Percentiles rank a stretch among this genome's conserved stretches.
Conservation (phyloP, 768 basidiomycete species). For the Cystobasidium onofrii region DNA sequence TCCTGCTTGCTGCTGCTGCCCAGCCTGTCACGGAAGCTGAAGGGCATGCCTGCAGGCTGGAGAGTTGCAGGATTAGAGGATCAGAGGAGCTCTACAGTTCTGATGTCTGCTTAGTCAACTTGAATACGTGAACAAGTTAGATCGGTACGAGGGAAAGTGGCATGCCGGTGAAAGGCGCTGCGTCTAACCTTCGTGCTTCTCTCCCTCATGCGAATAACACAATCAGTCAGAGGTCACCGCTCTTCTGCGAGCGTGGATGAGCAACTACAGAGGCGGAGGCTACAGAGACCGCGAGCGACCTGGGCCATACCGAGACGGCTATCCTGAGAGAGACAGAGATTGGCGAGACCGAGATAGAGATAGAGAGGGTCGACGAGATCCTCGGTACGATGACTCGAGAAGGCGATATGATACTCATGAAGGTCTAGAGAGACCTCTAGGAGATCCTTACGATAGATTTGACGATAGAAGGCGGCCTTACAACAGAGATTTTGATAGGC, state of each 20-base stretch:
- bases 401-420: slow-evolving; percentile 16
- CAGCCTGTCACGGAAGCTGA: neutral
- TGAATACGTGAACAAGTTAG: no score
- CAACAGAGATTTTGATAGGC: slow-evolving; percentile 6
- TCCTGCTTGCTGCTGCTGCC: slow-evolving; percentile 3
- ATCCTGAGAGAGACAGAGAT: slow-evolving; percentile 2
- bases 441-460: neutral
- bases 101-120: no score
- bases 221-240: neutral
- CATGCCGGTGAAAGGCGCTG: no score
- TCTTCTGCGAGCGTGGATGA: neutral
- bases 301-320: neutral
- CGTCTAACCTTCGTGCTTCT: neutral
- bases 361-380: slow-evolving; percentile 11
- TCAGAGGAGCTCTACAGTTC: no score
- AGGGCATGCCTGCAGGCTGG: neutral
- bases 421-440: slow-evolving; percentile 14
- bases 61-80: no score
- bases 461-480: slow-evolving; percentile 8
- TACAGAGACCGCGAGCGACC: slow-evolving; percentile 17
- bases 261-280: neutral
- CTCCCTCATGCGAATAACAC: neutral
- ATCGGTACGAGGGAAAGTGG: neutral
- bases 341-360: slow-evolving; percentile 25
- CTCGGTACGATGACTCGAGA: neutral